These are phyloP conservation scores for Penicillium paxilli DNA, from an alignment of 495 filamentous ascomycete genomes.

Conservation along the genomic window DNA sequence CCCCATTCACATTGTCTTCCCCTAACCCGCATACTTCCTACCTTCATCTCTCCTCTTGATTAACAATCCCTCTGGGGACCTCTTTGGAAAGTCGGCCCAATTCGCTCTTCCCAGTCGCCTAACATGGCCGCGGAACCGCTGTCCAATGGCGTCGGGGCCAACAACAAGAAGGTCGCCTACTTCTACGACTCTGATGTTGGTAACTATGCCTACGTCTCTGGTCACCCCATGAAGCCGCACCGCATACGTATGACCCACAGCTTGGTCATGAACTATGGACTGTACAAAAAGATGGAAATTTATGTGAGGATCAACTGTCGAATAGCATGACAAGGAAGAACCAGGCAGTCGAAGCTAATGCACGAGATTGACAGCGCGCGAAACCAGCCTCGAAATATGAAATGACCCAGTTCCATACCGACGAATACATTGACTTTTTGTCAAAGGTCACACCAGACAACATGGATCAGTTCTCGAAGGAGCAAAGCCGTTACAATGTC, in stretches of 20 bases:
- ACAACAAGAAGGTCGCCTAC: conserved; percentile 82
- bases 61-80: conserved; percentile 5
- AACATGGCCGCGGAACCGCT: conserved; percentile 49
- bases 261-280: conserved; percentile 97
- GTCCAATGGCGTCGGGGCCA: conserved; percentile 46
- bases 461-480: conserved; percentile 90
- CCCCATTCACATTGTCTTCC: conserved; percentile 4
- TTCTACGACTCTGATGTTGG: conserved; percentile 98
- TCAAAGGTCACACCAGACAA: conserved; percentile 97
- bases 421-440: conserved; percentile 98
- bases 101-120: conserved; percentile 1
- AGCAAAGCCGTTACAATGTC: conserved; percentile 96
- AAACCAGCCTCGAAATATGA: conserved; percentile 95
- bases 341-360: conserved; percentile 18
- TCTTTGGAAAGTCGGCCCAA: neutral
- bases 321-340: neutral
- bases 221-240: conserved; percentile 99
- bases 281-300: conserved; percentile 99
- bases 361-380: conserved; percentile 65
- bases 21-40: conserved; percentile 18
- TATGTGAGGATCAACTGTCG: conserved; percentile 67
- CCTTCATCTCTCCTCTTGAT: conserved; percentile 6
- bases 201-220: conserved; percentile 96
- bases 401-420: conserved; percentile 99
- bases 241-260: conserved; percentile 95